Evolutionary conservation across 257 asterid species (phyloP).

Genomic region (Nicotiana attenuata): DNA sequence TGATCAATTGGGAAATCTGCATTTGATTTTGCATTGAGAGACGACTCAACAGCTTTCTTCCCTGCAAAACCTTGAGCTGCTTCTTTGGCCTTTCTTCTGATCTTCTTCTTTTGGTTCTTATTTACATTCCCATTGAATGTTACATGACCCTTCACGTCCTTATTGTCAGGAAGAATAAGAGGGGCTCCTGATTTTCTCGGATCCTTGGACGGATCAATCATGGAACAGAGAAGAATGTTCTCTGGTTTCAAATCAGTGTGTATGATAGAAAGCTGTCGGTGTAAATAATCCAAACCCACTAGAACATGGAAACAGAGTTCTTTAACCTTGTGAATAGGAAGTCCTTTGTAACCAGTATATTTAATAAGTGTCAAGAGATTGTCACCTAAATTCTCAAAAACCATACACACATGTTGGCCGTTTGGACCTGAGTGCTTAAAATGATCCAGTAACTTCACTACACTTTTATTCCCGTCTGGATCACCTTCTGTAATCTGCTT

Average conservation of each 20-base stretch:
- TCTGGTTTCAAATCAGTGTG: conserved; percentile 98
- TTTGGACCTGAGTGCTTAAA: conserved; percentile 95
- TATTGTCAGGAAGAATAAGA: conserved; percentile 48
- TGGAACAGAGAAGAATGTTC: conserved; percentile 65
- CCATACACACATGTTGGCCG: conserved; percentile 95
- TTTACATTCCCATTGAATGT: conserved; percentile 44
- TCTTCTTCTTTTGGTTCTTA: conserved; percentile 82
- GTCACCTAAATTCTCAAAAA: conserved; percentile 86
- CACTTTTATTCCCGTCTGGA: conserved; percentile 69
- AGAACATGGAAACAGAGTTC: conserved; percentile 76
- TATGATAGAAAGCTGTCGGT: conserved; percentile 78
- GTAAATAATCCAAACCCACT: conserved; percentile 88
- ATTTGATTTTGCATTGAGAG: not conserved
- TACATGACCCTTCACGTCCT: conserved; percentile 49
- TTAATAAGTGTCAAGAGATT: conserved; percentile 79
- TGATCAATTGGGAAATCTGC: conserved; percentile 15
- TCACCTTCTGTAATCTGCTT: conserved; percentile 89
- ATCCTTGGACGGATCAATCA: conserved; percentile 74
- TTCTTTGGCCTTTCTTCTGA: conserved; percentile 59
- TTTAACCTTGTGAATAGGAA: conserved; percentile 77
- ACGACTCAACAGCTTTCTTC: conserved; percentile 25
- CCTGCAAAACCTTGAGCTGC: conserved; percentile 58
- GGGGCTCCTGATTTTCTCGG: conserved; percentile 59
- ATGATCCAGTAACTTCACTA: conserved; percentile 86
- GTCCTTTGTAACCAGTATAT: conserved; percentile 68